phyloP scores from a whole-genome alignment of 257 asterid species.

The Penstemon davidsonii region DNA sequence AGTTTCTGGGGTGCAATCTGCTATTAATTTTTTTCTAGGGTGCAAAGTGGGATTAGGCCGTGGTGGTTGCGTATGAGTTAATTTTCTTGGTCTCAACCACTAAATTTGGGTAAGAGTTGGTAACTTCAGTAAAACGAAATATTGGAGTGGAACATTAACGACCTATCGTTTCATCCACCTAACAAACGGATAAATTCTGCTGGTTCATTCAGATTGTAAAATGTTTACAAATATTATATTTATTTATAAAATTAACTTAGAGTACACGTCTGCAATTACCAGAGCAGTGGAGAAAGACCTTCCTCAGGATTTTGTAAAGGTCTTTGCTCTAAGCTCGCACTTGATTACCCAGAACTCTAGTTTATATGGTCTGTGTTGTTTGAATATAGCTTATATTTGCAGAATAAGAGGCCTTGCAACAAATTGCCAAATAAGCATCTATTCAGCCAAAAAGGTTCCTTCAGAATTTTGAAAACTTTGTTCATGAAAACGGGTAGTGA shows the following conservation, averaged over 20 bases:
- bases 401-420: background rate
- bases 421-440: background rate
- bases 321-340: conserved; percentile 1
- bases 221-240: conserved; percentile 7
- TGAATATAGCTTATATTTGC: background rate
- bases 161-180: background rate
- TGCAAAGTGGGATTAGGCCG: too few relatives aligned
- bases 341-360: background rate
- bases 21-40: too few relatives aligned
- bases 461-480: background rate
- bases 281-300: background rate
- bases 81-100: conserved; percentile 5
- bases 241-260: too few relatives aligned
- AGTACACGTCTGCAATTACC: background rate
- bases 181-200: background rate
- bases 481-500: background rate
- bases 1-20: too few relatives aligned
- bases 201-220: background rate
- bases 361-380: background rate
- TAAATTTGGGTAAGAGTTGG: conserved; percentile 7
- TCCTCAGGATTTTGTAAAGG: background rate
- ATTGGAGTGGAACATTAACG: conserved; percentile 1
- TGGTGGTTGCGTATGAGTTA: background rate
- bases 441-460: background rate
- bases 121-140: conserved; percentile 4